Conservation (phyloP, 257 asterid genomes). For the Phtheirospermum japonicum region DNA sequence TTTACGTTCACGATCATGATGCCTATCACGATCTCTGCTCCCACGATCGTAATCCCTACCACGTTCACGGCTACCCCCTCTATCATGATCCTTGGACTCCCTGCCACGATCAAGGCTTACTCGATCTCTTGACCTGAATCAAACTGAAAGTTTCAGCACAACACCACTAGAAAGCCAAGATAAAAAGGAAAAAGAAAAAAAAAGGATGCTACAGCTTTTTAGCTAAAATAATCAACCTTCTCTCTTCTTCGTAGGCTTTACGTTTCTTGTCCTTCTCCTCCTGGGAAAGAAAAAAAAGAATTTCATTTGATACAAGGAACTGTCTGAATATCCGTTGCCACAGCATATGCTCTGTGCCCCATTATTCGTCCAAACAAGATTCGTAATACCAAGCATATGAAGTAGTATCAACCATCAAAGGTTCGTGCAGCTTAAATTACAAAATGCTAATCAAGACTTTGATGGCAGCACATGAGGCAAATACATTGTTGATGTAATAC, state of each 20-base stretch:
- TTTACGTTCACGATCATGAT: slow-evolving; percentile 57
- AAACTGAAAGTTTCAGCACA: slow-evolving; percentile 15
- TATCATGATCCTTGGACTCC: slow-evolving; percentile 67
- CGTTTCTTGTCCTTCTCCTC: slow-evolving; percentile 79
- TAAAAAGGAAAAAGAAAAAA: too few species aligned
- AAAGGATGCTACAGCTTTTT: not conserved
- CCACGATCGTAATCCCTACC: slow-evolving; percentile 62
- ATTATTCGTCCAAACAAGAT: not conserved
- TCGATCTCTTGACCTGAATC: slow-evolving; percentile 66
- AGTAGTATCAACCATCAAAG: not conserved
- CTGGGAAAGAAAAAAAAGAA: slow-evolving; percentile 43
- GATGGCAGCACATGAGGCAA: too few species aligned
- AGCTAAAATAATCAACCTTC: slow-evolving; percentile 44
- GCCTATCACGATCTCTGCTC: slow-evolving; percentile 67
- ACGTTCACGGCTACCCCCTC: slow-evolving; percentile 56
- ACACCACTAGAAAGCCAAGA: not conserved
- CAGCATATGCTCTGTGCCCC: not conserved
- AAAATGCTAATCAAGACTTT: too few species aligned
- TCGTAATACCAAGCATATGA: not conserved
- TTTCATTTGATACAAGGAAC: not conserved
- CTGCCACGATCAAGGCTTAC: slow-evolving; percentile 63
- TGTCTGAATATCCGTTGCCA: slow-evolving; percentile 8
- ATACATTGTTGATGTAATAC: not conserved
- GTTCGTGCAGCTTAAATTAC: not conserved
- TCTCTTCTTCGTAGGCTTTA: slow-evolving; percentile 76